Evolutionary conservation across 176 grass and related monocot species (phyloP).

Genomic region (Tuctoria greenei): DNA sequence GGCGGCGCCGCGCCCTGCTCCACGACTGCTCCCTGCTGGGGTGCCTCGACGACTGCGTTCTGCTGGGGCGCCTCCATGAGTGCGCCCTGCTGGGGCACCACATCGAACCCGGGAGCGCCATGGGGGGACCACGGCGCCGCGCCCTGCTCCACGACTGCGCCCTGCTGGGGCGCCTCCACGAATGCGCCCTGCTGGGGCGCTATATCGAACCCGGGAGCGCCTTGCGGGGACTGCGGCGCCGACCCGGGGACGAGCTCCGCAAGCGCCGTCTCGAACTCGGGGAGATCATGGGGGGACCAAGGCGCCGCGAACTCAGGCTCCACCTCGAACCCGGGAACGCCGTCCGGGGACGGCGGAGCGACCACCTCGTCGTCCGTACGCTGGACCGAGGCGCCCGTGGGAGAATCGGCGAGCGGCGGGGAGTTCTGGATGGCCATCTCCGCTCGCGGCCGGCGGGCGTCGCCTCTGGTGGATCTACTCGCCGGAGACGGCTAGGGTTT

Average conservation of each 20-base stretch:
- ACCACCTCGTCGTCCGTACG: background rate
- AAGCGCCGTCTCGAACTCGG: background rate
- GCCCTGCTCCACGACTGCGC: too few relatives aligned
- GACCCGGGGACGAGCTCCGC: background rate
- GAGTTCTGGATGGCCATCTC: background rate
- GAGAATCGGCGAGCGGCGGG: background rate
- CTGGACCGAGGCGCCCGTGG: background rate
- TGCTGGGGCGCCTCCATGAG: background rate
- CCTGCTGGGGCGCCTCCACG: too few relatives aligned
- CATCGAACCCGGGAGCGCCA: background rate
- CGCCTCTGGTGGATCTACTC: background rate
- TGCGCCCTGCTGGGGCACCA: background rate
- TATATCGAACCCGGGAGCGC: background rate
- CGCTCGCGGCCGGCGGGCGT: too few relatives aligned
- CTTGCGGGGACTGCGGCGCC: background rate
- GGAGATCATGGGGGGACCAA: background rate
- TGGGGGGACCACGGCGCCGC: too few relatives aligned
- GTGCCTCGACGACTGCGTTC: too few relatives aligned
- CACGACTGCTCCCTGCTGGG: too few relatives aligned
- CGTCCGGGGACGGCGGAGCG: background rate
- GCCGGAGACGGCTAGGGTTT: slow-evolving; percentile 37
- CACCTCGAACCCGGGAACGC: background rate
- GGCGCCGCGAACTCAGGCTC: background rate
- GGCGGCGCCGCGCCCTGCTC: too few relatives aligned
- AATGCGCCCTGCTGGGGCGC: background rate